These are phyloP conservation scores for Solanum lycopersicoides DNA, from an alignment of 257 asterid genomes.

Conservation along the genomic window DNA sequence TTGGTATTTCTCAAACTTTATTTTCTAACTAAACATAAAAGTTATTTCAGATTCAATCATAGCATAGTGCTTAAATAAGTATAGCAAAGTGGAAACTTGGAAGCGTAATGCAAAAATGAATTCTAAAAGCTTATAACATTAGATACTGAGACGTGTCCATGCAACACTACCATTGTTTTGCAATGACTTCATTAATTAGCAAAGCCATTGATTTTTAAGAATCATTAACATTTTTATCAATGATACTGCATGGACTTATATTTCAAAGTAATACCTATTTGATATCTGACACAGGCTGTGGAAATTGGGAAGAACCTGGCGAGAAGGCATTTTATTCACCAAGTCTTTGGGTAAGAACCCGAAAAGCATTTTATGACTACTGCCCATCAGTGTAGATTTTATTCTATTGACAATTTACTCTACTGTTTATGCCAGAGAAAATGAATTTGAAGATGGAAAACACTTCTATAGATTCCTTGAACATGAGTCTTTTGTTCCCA, in stretches of 20 bases:
- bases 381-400: neutral
- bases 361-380: neutral
- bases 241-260: neutral
- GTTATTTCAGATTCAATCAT: neutral
- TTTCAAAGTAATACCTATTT: neutral
- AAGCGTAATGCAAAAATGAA: neutral
- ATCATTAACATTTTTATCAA: neutral
- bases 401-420: neutral
- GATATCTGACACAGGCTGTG: conserved; percentile 39
- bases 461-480: conserved; percentile 79
- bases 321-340: conserved; percentile 73
- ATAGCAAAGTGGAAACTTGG: neutral
- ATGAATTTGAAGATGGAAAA: conserved; percentile 83
- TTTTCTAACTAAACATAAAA: no score
- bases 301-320: conserved; percentile 79
- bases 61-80: neutral
- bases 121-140: neutral
- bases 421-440: conserved; percentile 37
- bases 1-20: neutral
- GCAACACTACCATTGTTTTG: neutral
- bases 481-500: conserved; percentile 74
- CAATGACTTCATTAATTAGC: neutral
- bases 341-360: conserved; percentile 68
- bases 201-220: neutral
- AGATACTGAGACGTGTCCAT: neutral